Evolutionary conservation across 805 yeast species (phyloP), one percentile per base, ranked within the genome.

Genomic region (Wickerhamiella slavikovae): DNA sequence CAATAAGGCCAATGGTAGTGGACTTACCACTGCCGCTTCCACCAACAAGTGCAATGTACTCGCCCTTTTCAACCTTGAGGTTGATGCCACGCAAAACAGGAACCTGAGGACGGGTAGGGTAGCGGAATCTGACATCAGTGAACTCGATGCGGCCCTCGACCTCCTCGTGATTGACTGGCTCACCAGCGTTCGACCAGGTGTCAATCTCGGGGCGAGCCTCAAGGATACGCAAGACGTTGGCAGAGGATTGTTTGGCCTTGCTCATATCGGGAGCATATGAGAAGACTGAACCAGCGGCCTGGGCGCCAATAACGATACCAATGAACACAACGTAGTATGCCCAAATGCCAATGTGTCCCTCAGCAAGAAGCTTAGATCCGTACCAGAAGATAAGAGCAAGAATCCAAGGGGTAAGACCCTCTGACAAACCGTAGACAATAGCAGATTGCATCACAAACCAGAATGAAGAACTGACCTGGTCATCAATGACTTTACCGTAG

Each of bases 41-140:
- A 2, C 74, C 75, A 4, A 85, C 71, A 3, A 85, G 52, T 30
- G 71, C 89, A 10, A 72, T 70, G 22, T 66, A 51, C 34, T 59
- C 53, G 2, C 66, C 62, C 6, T 60, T 45, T n/a, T 59, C 48
- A 22, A 82, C 57, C 1, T 43, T 39, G 10, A 75, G 39, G 27
- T 52, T 50, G 3, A 77, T 54, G 21, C 68, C 52, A 1, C 62
- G 53, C 17, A 85, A 46, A 0, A 68, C 69, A 4, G 52, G 49
- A 1, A 56, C 58, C 11, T 58, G 54, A 0, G 62, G 60, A 35
- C 89, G 62, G 2, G 71, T 54, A 2, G 75, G 69, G 48, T 82
- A 85, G 3, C 62, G 41, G 50, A 80, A 85, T 3, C 52, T 47
- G 4, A 83, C 70, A 36, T 70, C 52, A 7, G 52, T 32, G 39